Evolutionary conservation across 225 moss, liverwort and hornwort species (phyloP), one percentile per base, ranked within the genome.

Genomic region (Sphagnum tenellum): DNA sequence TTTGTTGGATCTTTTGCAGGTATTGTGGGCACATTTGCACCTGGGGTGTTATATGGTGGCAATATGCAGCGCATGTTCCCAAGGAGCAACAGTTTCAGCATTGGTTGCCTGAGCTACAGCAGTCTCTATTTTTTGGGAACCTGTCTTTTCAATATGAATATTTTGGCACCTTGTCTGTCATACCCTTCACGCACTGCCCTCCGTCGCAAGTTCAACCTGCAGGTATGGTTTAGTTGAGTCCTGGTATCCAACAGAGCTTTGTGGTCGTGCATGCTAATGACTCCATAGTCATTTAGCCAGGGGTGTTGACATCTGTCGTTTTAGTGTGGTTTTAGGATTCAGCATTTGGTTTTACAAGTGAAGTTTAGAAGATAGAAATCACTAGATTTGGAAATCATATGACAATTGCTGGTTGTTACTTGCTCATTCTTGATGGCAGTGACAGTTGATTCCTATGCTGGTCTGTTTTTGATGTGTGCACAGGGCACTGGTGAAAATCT

Each of bases 31-130:
- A 64, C 66, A 3, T 74, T 72, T 64, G 79, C 90, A 5, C 94
- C 94, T 11, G 90, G 94, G 77, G 85, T 94, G 46, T 81, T 90
- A 12, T 94, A 90, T 52, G 94, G 87, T 52, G 82, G 78, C 76
- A 94, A 83, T 69, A 85, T 94, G 90, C 90, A 94, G 75, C 89
- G 87, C 49, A 67, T 94, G 64, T 76, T 70, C 67, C 81, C 94
- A 3, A 78, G 70, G 45, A 60, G 58, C 48, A 72, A 69, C 12
- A 71, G 82, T 9, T 94, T 94, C 69, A 66, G 68, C 13, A 78
- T 71, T 44, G 85, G 79, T 58, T 94, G 90, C 67, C 70, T 89
- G 75, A 72, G 71, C 3, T 94, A 94, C 75, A 87, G 81, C 78
- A 83, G 87, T 58, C 83, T 94, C 59, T 83, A 66, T 61, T 76